These are phyloP conservation scores for Leucosporidium scottii DNA, from an alignment of 768 basidiomycete species.

Conservation along the genomic window DNA sequence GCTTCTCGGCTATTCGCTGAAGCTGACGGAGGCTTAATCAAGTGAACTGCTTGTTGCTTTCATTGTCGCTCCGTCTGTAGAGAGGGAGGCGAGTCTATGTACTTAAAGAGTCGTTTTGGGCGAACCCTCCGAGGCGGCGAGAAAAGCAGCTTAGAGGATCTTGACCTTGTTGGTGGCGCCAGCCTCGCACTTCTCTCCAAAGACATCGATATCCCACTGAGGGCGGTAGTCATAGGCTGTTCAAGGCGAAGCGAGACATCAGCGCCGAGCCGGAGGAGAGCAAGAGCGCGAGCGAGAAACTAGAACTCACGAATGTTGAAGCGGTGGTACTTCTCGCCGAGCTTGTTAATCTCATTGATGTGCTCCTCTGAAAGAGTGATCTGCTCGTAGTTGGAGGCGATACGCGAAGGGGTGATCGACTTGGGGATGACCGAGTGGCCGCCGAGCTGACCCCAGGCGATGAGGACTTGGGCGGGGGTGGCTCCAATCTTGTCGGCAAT, in stretches of 20 bases:
- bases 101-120: too few relatives aligned
- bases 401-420: slow-evolving; percentile 64
- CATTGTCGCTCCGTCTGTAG: too few relatives aligned
- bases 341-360: slow-evolving; percentile 52
- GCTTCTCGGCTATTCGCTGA: too few relatives aligned
- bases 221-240: neutral
- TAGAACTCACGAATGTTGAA: slow-evolving; percentile 46
- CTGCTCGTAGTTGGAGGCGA: slow-evolving; percentile 56
- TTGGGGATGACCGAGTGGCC: slow-evolving; percentile 74
- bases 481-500: slow-evolving; percentile 45
- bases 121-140: neutral
- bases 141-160: neutral
- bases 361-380: slow-evolving; percentile 60
- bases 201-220: slow-evolving; percentile 57
- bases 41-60: too few relatives aligned
- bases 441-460: slow-evolving; percentile 70
- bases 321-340: slow-evolving; percentile 59
- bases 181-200: slow-evolving; percentile 57
- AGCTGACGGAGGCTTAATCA: too few relatives aligned
- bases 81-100: too few relatives aligned
- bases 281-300: neutral
- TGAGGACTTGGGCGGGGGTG: slow-evolving; percentile 69
- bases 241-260: neutral
- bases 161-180: slow-evolving; percentile 37
- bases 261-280: too few relatives aligned